A percentile compares a stretch with the other conserved stretches of the same genome.
phyloP scores from a whole-genome alignment of 2,329 filamentous ascomycete genomes.

The Sphaerostilbella broomeana region DNA sequence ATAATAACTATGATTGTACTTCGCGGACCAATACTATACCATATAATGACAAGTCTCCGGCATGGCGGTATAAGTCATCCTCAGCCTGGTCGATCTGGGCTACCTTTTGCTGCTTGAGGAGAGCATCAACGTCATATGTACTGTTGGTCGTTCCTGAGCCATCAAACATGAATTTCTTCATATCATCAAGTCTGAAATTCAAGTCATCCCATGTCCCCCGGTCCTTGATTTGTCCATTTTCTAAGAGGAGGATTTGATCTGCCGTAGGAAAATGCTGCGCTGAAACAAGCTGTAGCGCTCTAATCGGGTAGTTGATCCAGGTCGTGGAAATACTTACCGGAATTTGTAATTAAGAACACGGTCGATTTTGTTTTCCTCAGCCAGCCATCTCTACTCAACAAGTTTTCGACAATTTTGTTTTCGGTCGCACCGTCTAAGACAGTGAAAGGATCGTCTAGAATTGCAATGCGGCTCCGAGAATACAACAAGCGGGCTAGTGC shows the following conservation, averaged over 20 bases:
- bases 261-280: constrained; percentile 32
- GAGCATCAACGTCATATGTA: too few relatives aligned
- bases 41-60: constrained; percentile 32
- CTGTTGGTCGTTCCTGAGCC: too few relatives aligned
- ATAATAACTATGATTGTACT: too few relatives aligned
- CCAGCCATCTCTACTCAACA: constrained; percentile 21
- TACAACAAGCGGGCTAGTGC: constrained; percentile 15
- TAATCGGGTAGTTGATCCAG: too few relatives aligned
- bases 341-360: constrained; percentile 29
- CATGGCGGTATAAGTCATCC: constrained; percentile 13
- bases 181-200: neutral
- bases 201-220: constrained; percentile 31
- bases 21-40: too few relatives aligned
- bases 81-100: constrained; percentile 14
- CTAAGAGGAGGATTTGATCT: constrained; percentile 36
- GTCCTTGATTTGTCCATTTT: constrained; percentile 28
- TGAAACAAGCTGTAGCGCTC: neutral
- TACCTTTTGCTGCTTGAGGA: constrained; percentile 6
- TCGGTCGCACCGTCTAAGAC: constrained; percentile 17
- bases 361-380: constrained; percentile 23
- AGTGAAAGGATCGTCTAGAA: constrained; percentile 17
- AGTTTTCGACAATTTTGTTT: constrained; percentile 12
- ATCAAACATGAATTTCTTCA: constrained; percentile 9
- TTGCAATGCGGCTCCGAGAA: constrained; percentile 6
- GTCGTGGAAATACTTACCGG: neutral